Evolutionary conservation across 192 early-diverging fungal species (phyloP).

Genomic region (Podila minutissima): DNA sequence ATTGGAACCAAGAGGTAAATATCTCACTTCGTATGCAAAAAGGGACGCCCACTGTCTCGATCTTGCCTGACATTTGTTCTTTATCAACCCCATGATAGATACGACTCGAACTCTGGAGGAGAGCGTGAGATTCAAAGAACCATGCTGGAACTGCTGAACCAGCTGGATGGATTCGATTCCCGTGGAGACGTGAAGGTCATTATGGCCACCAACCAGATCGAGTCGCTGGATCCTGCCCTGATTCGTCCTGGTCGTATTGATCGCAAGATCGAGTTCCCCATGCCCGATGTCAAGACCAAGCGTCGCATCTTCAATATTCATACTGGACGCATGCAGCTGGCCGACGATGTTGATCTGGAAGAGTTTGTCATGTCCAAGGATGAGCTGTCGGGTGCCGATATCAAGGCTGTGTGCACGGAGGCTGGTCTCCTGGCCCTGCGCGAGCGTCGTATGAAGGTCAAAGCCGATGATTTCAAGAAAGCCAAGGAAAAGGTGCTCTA

Average conservation of each 20-base stretch:
- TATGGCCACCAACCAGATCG: conserved; percentile 99
- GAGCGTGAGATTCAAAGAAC: conserved; percentile 98
- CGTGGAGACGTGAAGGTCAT: conserved; percentile 98
- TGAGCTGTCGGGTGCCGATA: conserved; percentile 98
- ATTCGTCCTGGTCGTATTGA: conserved; percentile 98
- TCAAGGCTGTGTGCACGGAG: conserved; percentile 99
- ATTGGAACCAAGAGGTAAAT: conserved; percentile 91
- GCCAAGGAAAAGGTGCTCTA: conserved; percentile 99
- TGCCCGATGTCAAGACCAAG: conserved; percentile 97
- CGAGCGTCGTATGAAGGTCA: conserved; percentile 98
- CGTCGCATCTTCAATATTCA: conserved; percentile 97
- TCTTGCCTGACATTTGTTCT: conserved; percentile 1
- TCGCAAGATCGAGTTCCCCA: conserved; percentile 99
- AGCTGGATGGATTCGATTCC: conserved; percentile 98
- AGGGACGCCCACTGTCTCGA: neutral
- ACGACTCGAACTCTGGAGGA: conserved; percentile 94
- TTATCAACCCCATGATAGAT: conserved; percentile 58
- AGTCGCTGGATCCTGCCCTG: conserved; percentile 96
- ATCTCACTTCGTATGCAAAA: neutral
- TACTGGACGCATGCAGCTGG: conserved; percentile 93
- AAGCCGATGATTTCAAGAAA: conserved; percentile 96
- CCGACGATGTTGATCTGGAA: conserved; percentile 96
- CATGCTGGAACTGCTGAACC: conserved; percentile 97
- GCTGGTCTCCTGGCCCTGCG: conserved; percentile 97
- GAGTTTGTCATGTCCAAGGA: conserved; percentile 99